Percentiles rank a stretch among this genome's conserved stretches.
Evolutionary conservation across 1,284 basidiomycete species (phyloP).

Genomic region (Puccinia hordei): DNA sequence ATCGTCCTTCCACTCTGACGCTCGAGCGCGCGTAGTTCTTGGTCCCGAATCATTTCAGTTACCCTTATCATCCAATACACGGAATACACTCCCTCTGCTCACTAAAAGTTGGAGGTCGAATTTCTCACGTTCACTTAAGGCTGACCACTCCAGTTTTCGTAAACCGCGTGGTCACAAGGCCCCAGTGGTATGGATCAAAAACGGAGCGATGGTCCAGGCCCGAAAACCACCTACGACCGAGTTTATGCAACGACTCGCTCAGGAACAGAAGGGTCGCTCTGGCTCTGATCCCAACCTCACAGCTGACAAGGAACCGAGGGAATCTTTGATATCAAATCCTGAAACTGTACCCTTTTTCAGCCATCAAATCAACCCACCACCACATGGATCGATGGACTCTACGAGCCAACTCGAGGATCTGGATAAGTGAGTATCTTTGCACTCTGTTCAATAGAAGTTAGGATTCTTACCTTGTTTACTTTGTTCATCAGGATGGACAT

Average conservation of each 20-base stretch:
- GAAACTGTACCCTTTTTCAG: background rate
- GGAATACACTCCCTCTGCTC: slow-evolving; percentile 8
- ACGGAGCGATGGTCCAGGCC: slow-evolving; percentile 43
- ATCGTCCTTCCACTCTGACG: slow-evolving; percentile 13
- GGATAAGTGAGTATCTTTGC: background rate
- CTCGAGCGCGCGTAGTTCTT: slow-evolving; percentile 1
- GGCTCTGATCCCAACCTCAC: background rate
- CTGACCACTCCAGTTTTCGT: background rate
- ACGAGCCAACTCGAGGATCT: background rate
- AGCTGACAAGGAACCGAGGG: background rate
- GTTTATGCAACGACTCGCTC: slow-evolving; percentile 43
- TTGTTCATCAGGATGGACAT: background rate
- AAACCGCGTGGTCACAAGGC: slow-evolving; percentile 15
- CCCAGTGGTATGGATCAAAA: slow-evolving; percentile 45
- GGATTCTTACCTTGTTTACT: background rate
- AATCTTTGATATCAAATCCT: background rate
- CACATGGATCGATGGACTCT: background rate
- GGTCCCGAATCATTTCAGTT: slow-evolving; percentile 25
- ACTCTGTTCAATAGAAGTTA: too few species aligned
- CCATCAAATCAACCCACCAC: background rate
- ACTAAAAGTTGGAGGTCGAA: slow-evolving; percentile 39
- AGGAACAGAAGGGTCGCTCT: slow-evolving; percentile 26
- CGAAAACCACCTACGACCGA: slow-evolving; percentile 43
- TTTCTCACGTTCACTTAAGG: background rate
- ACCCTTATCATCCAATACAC: slow-evolving; percentile 28